A percentile compares a stretch with the other conserved stretches of the same genome.
Evolutionary conservation across 495 filamentous ascomycete genomes (phyloP).

Genomic region (Xylaria telfairii): DNA sequence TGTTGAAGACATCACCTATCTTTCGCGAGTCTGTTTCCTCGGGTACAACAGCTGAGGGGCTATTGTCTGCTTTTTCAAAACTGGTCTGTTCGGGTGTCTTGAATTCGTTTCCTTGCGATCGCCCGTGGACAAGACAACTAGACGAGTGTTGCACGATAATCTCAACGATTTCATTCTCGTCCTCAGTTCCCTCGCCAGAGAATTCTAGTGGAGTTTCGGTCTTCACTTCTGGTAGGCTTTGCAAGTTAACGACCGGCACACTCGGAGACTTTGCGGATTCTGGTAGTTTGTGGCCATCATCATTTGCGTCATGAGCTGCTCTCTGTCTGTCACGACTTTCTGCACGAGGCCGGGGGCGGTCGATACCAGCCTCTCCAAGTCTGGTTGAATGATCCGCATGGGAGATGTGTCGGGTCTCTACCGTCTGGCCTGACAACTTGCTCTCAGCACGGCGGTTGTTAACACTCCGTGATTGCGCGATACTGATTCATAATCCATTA

Average conservation of each 20-base stretch:
- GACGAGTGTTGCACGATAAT: constrained; percentile 2
- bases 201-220: background rate
- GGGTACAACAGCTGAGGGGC: background rate
- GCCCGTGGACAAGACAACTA: constrained; percentile 3
- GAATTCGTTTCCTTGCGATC: background rate
- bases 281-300: background rate
- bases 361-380: background rate
- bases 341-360: background rate
- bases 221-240: background rate
- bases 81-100: background rate
- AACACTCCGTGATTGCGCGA: background rate
- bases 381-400: background rate
- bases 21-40: background rate
- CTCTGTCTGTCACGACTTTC: background rate
- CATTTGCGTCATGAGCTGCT: background rate
- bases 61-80: background rate
- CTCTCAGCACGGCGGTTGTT: background rate
- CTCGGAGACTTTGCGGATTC: background rate
- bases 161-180: constrained; percentile 7
- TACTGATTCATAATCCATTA: background rate
- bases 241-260: background rate
- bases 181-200: background rate
- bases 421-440: background rate
- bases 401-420: background rate
- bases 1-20: background rate